Percentiles rank a stretch among this genome's conserved stretches.
These are phyloP conservation scores for Arthrocladium fulminans DNA, from an alignment of 2,329 filamentous ascomycete genomes.

Conservation along the genomic window DNA sequence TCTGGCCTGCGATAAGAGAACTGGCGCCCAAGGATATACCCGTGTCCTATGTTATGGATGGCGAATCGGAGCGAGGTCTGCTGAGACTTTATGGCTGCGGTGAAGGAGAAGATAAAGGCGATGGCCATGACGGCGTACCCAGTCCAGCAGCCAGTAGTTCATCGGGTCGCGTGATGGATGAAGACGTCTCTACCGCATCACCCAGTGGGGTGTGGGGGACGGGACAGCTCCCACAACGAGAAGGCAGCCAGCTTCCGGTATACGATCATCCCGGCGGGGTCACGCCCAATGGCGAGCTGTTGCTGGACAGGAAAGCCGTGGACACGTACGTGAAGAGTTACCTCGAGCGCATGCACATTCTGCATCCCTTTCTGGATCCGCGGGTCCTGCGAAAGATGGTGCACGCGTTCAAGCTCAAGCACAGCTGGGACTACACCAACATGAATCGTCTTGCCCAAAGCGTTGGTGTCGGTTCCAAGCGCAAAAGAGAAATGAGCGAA, in stretches of 20 bases:
- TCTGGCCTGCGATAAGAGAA: constrained; percentile 59
- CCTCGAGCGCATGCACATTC: constrained; percentile 50
- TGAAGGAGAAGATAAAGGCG: constrained; percentile 57
- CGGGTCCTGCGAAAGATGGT: constrained; percentile 44
- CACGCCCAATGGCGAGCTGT: constrained; percentile 42
- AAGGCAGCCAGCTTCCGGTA: constrained; percentile 20
- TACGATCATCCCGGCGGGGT: constrained; percentile 39
- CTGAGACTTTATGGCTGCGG: constrained; percentile 70
- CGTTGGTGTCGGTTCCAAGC: constrained; percentile 14
- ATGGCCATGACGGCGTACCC: constrained; percentile 33
- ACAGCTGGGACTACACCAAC: constrained; percentile 30
- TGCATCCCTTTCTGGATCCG: constrained; percentile 57
- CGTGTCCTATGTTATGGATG: constrained; percentile 57
- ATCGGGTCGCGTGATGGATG: constrained; percentile 18
- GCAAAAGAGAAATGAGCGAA: constrained; percentile 21
- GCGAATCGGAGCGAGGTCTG: constrained; percentile 65
- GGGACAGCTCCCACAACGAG: constrained; percentile 29
- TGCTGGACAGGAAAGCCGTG: constrained; percentile 45
- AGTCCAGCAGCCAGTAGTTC: constrained; percentile 34
- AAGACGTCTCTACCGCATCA: constrained; percentile 30
- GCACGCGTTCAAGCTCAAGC: constrained; percentile 41
- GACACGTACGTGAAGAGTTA: constrained; percentile 47
- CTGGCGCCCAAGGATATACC: constrained; percentile 47
- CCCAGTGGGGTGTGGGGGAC: constrained; percentile 44
- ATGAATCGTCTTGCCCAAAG: constrained; percentile 9